Evolutionary conservation across 148 eudicot genomes (phyloP).

Genomic region (Salicornia ramosissima): DNA sequence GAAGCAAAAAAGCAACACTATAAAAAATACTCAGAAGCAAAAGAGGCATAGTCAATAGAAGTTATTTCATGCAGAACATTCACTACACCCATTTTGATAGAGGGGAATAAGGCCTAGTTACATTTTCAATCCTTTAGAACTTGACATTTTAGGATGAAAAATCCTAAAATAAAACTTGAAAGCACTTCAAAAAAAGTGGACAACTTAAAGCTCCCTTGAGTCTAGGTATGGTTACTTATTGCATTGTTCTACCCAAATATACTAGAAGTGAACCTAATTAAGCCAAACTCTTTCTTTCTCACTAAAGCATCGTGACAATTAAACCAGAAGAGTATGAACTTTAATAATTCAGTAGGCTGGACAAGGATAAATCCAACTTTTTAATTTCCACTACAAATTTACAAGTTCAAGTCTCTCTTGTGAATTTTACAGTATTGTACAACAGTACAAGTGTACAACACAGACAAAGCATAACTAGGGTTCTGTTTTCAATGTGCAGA

Average conservation of each 20-base stretch:
- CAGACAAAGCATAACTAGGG: constrained; percentile 8
- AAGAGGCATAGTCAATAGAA: too few relatives aligned
- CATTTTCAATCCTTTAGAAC: background rate
- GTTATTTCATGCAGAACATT: background rate
- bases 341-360: too few relatives aligned
- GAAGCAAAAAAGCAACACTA: too few relatives aligned
- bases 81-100: background rate
- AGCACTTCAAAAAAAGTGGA: background rate
- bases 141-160: background rate
- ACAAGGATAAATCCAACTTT: background rate
- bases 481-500: background rate
- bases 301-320: background rate
- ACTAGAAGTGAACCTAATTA: constrained; percentile 1
- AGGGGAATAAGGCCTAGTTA: background rate
- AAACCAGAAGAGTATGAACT: too few relatives aligned
- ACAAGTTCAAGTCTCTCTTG: too few relatives aligned
- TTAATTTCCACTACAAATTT: background rate
- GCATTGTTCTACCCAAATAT: background rate
- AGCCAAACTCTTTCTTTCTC: background rate
- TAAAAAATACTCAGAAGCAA: too few relatives aligned
- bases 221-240: background rate
- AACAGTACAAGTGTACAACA: background rate
- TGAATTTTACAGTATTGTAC: too few relatives aligned
- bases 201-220: background rate
- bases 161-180: background rate